Base-by-base conservation (phyloP, 306 rosid genomes). In the Begonia masoniana region DNA sequence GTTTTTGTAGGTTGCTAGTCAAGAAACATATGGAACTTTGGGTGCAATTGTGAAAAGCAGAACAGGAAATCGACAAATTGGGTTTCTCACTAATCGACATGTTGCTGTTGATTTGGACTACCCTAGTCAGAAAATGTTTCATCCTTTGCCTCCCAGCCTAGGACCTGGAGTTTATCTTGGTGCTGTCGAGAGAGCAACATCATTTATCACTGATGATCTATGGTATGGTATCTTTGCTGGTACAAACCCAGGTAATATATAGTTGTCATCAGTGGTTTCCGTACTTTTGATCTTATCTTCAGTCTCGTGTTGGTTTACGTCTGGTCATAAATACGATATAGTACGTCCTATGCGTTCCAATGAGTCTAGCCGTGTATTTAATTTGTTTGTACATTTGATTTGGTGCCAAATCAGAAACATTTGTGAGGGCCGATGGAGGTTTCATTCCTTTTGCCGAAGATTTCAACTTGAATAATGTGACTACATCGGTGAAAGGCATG, bases 181-280 rank as follows among this genome's bases (percentile, higher is more conserved):
- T 49, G 99, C 99, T 41, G 99, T 92, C 64, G 96, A 86, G 79
- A 86, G 99, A 71, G 99, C 99, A 62, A 92, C 99, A 26, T 92
- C 99, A 43, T 92, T 92, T 69, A 92, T 92, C 75, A 81, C 95
- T 23, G 99, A 92, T 83, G 87, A 79, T 53, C 96, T 71, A 56
- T 92, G 99, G 99, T 92, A 92, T 53, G 99, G 88, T 43, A 92
- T 83, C 71, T 92, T 86, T 75, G 93, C 99, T 4, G 99, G 99
- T 81, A 92, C 87, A 62, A 92, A 92, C 74, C 95, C 96, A 81
- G 99, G 99, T 92, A 86, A 66, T 41, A 49, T 41, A 50, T 53
- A 65, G 52, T 61, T 66, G 41, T 21, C 31, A 58, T 21, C 56
- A 71, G 63, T 41, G 46, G 56, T 52, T 47, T 4, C 64, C 41